Evolutionary conservation across 2,329 filamentous ascomycete species (phyloP).

Genomic region (Penicillium sp.): DNA sequence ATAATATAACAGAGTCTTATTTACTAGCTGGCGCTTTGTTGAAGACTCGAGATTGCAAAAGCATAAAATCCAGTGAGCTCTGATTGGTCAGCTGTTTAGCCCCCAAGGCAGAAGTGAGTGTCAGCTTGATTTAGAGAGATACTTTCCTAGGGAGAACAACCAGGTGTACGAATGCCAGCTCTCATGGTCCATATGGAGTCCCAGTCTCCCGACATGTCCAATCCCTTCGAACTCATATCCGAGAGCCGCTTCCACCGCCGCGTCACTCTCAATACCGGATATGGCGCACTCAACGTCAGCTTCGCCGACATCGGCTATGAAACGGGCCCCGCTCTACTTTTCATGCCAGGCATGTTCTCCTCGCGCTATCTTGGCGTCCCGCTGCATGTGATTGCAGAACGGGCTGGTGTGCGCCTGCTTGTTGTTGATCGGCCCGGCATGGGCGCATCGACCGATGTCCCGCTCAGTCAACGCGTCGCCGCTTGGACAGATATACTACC

Average conservation of each 20-base stretch:
- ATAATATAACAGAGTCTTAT: too few relatives aligned
- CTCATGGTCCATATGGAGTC: too few relatives aligned
- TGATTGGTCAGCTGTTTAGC: too few relatives aligned
- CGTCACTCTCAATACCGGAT: slow-evolving; percentile 14
- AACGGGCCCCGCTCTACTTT: slow-evolving; percentile 16
- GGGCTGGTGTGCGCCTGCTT: slow-evolving; percentile 23
- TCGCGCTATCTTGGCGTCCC: slow-evolving; percentile 24
- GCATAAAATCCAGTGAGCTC: too few relatives aligned
- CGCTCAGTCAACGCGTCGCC: slow-evolving; percentile 35
- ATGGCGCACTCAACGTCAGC: slow-evolving; percentile 19
- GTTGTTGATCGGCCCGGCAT: slow-evolving; percentile 26
- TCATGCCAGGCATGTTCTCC: slow-evolving; percentile 29
- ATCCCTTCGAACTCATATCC: slow-evolving; percentile 10
- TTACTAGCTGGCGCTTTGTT: too few relatives aligned
- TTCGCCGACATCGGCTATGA: slow-evolving; percentile 24
- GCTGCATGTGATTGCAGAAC: slow-evolving; percentile 24
- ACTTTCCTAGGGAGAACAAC: too few relatives aligned
- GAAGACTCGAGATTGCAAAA: too few relatives aligned
- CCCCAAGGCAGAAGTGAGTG: too few relatives aligned
- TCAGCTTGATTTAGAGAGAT: too few relatives aligned
- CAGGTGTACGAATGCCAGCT: too few relatives aligned
- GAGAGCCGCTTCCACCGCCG: slow-evolving; percentile 22
- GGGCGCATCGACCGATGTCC: slow-evolving; percentile 44
- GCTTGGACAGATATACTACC: slow-evolving; percentile 46
- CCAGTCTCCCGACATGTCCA: too few relatives aligned